Percentiles rank a stretch among this genome's conserved stretches.
These are phyloP conservation scores for Gossypium davidsonii DNA, from an alignment of 441 rosid species.

Conservation along the genomic window DNA sequence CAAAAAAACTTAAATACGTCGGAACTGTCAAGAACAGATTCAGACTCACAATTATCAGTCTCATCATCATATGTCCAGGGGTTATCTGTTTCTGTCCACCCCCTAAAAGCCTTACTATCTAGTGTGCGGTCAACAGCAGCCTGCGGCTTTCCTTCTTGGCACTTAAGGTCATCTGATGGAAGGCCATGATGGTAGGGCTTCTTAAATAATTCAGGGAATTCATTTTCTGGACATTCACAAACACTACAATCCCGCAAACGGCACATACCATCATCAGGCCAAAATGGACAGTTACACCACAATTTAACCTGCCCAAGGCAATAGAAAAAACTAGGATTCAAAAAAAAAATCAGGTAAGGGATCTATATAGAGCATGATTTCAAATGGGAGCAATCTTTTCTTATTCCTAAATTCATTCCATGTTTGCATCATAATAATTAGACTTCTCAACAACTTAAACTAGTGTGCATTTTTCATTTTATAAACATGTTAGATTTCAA, in stretches of 20 bases:
- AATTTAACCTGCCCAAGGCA: constrained; percentile 56
- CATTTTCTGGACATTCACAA: constrained; percentile 87
- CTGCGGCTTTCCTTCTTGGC: constrained; percentile 94
- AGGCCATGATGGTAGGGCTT: constrained; percentile 42
- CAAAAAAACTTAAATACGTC: not conserved
- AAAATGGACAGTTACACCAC: constrained; percentile 96
- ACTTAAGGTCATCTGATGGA: constrained; percentile 52
- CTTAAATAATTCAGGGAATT: constrained; percentile 70
- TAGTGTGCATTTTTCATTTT: not conserved
- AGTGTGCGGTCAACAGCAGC: constrained; percentile 81
- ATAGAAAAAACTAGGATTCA: not conserved
- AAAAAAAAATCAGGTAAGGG: not conserved
- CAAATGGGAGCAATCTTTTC: not conserved
- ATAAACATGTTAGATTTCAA: not conserved
- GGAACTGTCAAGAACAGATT: not conserved
- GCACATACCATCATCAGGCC: constrained; percentile 99
- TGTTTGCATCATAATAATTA: not conserved
- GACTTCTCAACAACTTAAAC: not conserved
- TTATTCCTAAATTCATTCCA: not conserved
- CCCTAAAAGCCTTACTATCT: constrained; percentile 61
- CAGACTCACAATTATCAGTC: constrained; percentile 67
- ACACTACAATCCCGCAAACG: constrained; percentile 89
- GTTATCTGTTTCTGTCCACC: constrained; percentile 81
- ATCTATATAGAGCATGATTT: not conserved
- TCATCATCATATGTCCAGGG: constrained; percentile 97